Percentiles rank a stretch among this genome's conserved stretches.
phyloP scores from a whole-genome alignment of 2,329 filamentous ascomycete species.

The Xylaria digitata region DNA sequence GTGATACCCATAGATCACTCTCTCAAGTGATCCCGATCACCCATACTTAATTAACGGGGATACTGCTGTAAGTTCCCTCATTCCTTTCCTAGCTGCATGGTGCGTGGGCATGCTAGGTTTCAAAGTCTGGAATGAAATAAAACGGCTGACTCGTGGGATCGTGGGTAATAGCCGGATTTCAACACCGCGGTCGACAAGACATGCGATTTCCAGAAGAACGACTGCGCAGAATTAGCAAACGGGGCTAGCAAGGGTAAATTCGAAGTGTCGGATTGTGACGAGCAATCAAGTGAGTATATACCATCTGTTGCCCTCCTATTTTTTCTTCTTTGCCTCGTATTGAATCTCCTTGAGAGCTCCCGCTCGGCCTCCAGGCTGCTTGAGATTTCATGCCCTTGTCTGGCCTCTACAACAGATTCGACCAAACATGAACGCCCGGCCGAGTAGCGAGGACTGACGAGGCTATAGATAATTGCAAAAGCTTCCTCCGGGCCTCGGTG shows the following conservation, averaged over 20 bases:
- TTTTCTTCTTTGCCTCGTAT: neutral
- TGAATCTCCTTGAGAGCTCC: neutral
- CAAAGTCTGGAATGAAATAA: neutral
- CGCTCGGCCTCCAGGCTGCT: neutral
- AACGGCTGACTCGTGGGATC: constrained; percentile 11
- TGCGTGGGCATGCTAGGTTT: neutral
- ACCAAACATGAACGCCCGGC: neutral
- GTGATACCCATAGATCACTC: constrained; percentile 23
- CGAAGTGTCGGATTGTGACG: constrained; percentile 58
- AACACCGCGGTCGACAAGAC: constrained; percentile 55
- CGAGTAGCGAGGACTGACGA: constrained; percentile 20
- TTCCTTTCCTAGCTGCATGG: neutral
- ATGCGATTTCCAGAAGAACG: constrained; percentile 63
- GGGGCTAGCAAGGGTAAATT: constrained; percentile 44
- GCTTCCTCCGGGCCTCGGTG: constrained; percentile 18
- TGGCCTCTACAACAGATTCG: neutral
- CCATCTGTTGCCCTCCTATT: constrained; percentile 5
- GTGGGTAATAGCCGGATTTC: constrained; percentile 54
- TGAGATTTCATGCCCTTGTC: neutral
- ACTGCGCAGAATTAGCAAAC: constrained; percentile 58
- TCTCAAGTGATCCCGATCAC: constrained; percentile 21
- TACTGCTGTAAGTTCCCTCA: constrained; percentile 17
- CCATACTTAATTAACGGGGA: constrained; percentile 20
- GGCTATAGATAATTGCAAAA: constrained; percentile 29
- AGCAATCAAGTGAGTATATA: constrained; percentile 56